Evolutionary conservation across 2,329 filamentous ascomycete genomes (phyloP).

Genomic region (Coniochaeta ligniaria): DNA sequence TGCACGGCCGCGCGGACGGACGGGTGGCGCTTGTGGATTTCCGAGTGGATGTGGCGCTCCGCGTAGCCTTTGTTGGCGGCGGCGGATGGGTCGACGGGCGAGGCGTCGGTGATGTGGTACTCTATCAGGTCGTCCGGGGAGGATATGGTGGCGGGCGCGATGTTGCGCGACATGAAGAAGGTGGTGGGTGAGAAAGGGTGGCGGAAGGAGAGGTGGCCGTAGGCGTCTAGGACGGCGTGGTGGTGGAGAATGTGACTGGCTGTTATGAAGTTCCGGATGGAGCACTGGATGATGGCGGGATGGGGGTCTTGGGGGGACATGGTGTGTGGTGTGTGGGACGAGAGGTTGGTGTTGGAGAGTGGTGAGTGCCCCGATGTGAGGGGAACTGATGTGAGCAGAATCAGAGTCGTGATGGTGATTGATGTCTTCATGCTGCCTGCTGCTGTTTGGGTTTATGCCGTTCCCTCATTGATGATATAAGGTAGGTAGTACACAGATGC

Average conservation of each 20-base stretch:
- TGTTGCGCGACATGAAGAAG: conserved; percentile 40
- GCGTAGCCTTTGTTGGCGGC: conserved; percentile 27
- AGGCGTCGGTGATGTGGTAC: conserved; percentile 33
- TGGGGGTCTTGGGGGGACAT: too few relatives aligned
- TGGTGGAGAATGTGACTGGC: conserved; percentile 45
- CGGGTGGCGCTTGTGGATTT: conserved; percentile 33
- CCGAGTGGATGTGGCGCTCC: conserved; percentile 39
- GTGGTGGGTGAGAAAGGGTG: conserved; percentile 34
- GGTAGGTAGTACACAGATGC: too few relatives aligned
- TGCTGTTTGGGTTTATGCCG: too few relatives aligned
- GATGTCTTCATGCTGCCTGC: too few relatives aligned
- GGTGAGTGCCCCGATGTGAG: too few relatives aligned
- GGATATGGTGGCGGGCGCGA: conserved; percentile 39
- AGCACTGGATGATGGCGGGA: neutral
- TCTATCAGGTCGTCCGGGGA: conserved; percentile 35
- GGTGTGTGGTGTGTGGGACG: too few relatives aligned
- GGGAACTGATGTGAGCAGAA: too few relatives aligned
- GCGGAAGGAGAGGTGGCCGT: conserved; percentile 46
- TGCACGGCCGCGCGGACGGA: conserved; percentile 33
- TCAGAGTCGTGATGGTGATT: too few relatives aligned
- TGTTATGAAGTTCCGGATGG: conserved; percentile 23
- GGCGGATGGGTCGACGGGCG: conserved; percentile 27
- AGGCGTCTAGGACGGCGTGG: conserved; percentile 43
- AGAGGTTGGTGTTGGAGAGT: too few relatives aligned
- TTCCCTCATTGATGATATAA: too few relatives aligned